Conservation (phyloP, 305 asterid species). For the Fraxinus latifolia region DNA sequence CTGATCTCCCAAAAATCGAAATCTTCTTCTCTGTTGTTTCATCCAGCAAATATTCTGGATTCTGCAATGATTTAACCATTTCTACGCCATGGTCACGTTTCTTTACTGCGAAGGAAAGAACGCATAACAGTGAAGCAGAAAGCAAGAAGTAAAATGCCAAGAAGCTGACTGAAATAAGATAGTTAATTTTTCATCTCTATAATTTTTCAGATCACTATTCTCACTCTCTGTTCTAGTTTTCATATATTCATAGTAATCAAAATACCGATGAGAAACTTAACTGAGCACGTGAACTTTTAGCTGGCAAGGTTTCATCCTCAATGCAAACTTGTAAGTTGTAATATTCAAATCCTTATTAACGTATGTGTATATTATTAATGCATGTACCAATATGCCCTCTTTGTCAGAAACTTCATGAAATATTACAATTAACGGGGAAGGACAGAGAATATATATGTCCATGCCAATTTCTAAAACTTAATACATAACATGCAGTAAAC, state of each 20-base stretch:
- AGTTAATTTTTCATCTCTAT: not conserved
- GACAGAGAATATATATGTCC: not conserved
- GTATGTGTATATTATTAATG: not conserved
- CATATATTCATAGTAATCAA: not conserved
- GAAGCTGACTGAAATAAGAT: conserved; percentile 8
- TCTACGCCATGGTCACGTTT: conserved; percentile 80
- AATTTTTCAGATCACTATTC: not conserved
- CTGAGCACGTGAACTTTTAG: not conserved
- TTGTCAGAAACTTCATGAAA: not conserved
- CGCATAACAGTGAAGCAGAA: conserved; percentile 18
- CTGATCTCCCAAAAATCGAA: conserved; percentile 54
- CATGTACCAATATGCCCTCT: not conserved
- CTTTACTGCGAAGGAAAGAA: conserved; percentile 48
- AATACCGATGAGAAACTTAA: not conserved
- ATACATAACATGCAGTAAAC: not conserved
- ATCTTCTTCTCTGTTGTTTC: conserved; percentile 78
- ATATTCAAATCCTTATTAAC: not conserved
- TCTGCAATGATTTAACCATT: conserved; percentile 86
- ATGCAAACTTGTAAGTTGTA: not conserved
- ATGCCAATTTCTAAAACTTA: not conserved
- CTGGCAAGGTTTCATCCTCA: not conserved
- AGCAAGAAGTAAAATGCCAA: not conserved
- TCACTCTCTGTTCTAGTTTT: not conserved
- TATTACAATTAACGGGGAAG: not conserved
- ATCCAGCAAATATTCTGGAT: conserved; percentile 67